Base-by-base conservation (phyloP, 2,329 filamentous ascomycete genomes). In the Phialemoniopsis sp. region DNA sequence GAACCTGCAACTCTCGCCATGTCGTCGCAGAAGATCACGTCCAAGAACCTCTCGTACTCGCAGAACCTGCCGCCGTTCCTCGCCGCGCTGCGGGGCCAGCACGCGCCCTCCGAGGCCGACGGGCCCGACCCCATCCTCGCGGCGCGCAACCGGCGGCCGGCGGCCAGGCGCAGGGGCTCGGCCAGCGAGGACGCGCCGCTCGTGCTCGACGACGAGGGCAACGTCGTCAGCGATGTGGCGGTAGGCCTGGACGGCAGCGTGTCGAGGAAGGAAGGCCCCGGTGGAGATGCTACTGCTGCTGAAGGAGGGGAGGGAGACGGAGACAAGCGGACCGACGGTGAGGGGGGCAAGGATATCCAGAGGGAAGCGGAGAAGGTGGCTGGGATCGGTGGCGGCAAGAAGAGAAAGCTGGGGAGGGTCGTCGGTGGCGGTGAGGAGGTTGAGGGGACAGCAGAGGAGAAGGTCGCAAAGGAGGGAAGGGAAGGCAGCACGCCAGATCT, bases 131-230 rank as follows among this genome's bases (percentile, higher is more conserved):
- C 73, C 5, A 63, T 75, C 32, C 64, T 76, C 31, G 67, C 73
- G 2, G 66, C 63, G 6, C 67, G 66, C 14, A 26, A 10, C 21
- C 63, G 73, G 3, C 64, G 76, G n/a, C 64, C 70, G 36, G 60
- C 53, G 42, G 75, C 69, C 63, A 75, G 67, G 62, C 72, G 71
- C 29, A 78, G 76, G 13, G 77, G 67, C 43, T 80, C 83, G 49
- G 82, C 82, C 31, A 85, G 84, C 12, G 87, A 91, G 49, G 87
- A 91, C 57, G 82, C 73, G 36, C 87, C 87, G 0, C 72, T 88
- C 0, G 80, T 88, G 37, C 78, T 93, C 4, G 78, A 91, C 48
- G 86, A 89, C 55, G 70, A 76, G 5, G 85, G 80, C 36, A 84
- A 87, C 39, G 73, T 82, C 21, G 73, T 83, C 21, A 34, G 38